These are phyloP conservation scores for Oidium heveae DNA, from an alignment of 2,329 filamentous ascomycete species.

Conservation along the genomic window DNA sequence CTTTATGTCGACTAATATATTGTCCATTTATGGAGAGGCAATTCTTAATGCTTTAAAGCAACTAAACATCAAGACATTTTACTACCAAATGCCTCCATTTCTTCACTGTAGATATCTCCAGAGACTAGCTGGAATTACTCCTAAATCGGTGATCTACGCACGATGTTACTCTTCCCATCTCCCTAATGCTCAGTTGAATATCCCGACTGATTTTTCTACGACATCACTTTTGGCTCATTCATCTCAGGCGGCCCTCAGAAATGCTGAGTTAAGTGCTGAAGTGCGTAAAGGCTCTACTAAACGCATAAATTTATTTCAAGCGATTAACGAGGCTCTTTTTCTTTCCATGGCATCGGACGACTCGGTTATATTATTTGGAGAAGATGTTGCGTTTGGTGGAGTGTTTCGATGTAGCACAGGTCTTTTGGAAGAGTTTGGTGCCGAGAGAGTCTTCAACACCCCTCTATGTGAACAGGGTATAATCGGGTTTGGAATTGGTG, in stretches of 20 bases:
- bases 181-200: conserved; percentile 45
- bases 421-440: conserved; percentile 64
- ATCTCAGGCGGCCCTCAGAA: conserved; percentile 42
- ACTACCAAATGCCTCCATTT: too few species aligned
- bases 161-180: conserved; percentile 16
- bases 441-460: conserved; percentile 85
- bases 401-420: conserved; percentile 91
- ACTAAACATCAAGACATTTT: too few species aligned
- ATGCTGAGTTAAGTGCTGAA: conserved; percentile 43
- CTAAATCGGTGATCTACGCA: neutral
- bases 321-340: conserved; percentile 72
- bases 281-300: conserved; percentile 47
- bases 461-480: conserved; percentile 87
- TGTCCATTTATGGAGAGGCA: too few species aligned
- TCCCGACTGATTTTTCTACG: conserved; percentile 65
- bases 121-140: neutral
- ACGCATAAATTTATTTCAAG: conserved; percentile 80
- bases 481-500: conserved; percentile 75
- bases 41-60: too few species aligned
- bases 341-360: conserved; percentile 66
- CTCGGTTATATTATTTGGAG: conserved; percentile 73
- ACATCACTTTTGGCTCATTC: conserved; percentile 64
- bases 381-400: conserved; percentile 91
- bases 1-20: too few species aligned
- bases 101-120: neutral